These are phyloP conservation scores for Termitomyces sp. DNA, from an alignment of 768 basidiomycete genomes.

Conservation along the genomic window DNA sequence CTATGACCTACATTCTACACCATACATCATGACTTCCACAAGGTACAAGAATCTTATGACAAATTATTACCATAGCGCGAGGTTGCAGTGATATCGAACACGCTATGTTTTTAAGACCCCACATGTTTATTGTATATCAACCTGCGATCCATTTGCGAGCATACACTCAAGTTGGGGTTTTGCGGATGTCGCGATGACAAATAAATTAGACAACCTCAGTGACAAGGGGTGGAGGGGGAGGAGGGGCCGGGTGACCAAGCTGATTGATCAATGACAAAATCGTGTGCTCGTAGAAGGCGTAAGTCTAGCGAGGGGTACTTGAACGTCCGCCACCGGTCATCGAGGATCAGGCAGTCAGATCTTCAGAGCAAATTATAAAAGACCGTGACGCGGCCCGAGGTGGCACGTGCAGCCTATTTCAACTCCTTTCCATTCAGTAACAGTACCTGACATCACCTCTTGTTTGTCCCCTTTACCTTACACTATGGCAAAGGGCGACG, in stretches of 20 bases:
- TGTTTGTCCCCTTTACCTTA: conserved; percentile 7
- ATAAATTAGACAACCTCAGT: not conserved
- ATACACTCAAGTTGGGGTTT: not conserved
- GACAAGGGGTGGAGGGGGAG: conserved; percentile 5
- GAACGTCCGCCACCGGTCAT: conserved; percentile 3
- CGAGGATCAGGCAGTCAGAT: conserved; percentile 5
- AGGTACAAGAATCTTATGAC: not conserved
- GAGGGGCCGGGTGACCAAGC: conserved; percentile 8
- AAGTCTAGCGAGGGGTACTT: not conserved
- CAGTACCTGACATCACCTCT: conserved; percentile 10
- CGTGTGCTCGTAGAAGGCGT: conserved; percentile 11
- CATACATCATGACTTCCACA: not conserved
- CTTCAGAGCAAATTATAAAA: not conserved
- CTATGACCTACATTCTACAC: not conserved
- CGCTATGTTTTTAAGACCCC: not conserved
- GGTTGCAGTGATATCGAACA: not conserved
- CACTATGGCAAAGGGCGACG: conserved; percentile 46
- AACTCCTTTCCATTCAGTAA: not conserved
- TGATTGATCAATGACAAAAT: conserved; percentile 11
- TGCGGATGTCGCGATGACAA: not conserved
- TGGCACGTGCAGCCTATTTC: conserved; percentile 15
- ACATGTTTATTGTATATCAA: not conserved
- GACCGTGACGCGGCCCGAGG: conserved; percentile 11
- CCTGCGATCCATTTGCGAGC: not conserved
- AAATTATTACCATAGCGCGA: not conserved